phyloP scores from a whole-genome alignment of 73 alveolate species.

The Stentor roeselii region DNA sequence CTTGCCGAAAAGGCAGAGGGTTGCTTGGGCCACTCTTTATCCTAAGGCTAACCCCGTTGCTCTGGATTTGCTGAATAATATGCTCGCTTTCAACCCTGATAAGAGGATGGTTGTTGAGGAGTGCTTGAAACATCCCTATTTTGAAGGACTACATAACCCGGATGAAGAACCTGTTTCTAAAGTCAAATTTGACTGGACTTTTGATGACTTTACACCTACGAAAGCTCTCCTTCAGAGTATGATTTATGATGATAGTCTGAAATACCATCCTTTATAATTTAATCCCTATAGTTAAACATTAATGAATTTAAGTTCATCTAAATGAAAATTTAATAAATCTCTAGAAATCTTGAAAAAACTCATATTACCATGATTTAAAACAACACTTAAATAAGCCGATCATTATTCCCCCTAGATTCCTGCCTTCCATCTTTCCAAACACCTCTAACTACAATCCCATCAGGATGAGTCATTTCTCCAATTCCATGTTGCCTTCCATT shows the following conservation, averaged over 20 bases:
- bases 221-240: conserved; percentile 66
- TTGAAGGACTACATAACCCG: conserved; percentile 83
- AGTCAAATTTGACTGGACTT: conserved; percentile 79
- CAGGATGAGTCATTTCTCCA: conserved; percentile 54
- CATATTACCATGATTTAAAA: no score
- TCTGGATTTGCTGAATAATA: conserved; percentile 79
- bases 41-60: conserved; percentile 78
- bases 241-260: conserved; percentile 72
- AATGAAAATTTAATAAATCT: no score
- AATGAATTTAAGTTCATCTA: no score
- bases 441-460: conserved; percentile 48
- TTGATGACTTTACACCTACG: conserved; percentile 86
- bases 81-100: conserved; percentile 84
- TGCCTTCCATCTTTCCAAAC: conserved; percentile 58
- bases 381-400: no score
- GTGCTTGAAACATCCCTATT: conserved; percentile 84
- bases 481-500: conserved; percentile 81
- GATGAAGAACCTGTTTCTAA: conserved; percentile 79
- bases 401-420: no score
- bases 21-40: conserved; percentile 75
- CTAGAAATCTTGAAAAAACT: no score
- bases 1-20: conserved; percentile 71
- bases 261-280: conserved; percentile 52
- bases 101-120: conserved; percentile 82
- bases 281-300: no score